Evolutionary conservation across 148 eudicot genomes (phyloP).

Genomic region (Drosera capensis): DNA sequence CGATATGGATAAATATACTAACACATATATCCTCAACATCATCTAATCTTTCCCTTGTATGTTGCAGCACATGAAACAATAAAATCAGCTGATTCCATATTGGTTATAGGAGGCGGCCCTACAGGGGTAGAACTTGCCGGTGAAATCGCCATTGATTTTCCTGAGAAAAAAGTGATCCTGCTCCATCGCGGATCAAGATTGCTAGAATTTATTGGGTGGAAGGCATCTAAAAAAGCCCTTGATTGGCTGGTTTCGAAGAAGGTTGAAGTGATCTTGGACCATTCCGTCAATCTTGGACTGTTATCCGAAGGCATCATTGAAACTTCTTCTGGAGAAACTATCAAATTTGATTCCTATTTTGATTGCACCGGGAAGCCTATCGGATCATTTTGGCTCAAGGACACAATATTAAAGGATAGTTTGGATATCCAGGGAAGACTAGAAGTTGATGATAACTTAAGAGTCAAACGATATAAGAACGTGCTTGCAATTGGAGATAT

Average conservation of each 20-base stretch:
- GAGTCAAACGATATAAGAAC: slow-evolving; percentile 28
- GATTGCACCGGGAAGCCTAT: slow-evolving; percentile 29
- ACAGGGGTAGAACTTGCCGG: slow-evolving; percentile 55
- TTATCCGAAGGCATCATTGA: slow-evolving; percentile 24
- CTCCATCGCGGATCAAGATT: slow-evolving; percentile 38
- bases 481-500: slow-evolving; percentile 51
- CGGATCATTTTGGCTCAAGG: slow-evolving; percentile 36
- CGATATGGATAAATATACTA: no score
- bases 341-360: slow-evolving; percentile 31
- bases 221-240: slow-evolving; percentile 24
- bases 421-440: slow-evolving; percentile 28
- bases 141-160: slow-evolving; percentile 34
- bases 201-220: slow-evolving; percentile 34
- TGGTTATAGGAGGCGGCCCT: slow-evolving; percentile 50
- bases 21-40: no score
- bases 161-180: slow-evolving; percentile 32
- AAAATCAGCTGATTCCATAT: slow-evolving; percentile 19
- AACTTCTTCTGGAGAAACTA: slow-evolving; percentile 31
- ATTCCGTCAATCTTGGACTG: slow-evolving; percentile 17
- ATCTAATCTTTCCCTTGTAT: background rate
- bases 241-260: slow-evolving; percentile 37
- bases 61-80: slow-evolving; percentile 24
- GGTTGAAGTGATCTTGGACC: slow-evolving; percentile 31
- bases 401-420: slow-evolving; percentile 23
- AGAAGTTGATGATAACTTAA: slow-evolving; percentile 27